These are phyloP conservation scores for Penicilliopsis zonata DNA, from an alignment of 495 filamentous ascomycete genomes.

Conservation along the genomic window DNA sequence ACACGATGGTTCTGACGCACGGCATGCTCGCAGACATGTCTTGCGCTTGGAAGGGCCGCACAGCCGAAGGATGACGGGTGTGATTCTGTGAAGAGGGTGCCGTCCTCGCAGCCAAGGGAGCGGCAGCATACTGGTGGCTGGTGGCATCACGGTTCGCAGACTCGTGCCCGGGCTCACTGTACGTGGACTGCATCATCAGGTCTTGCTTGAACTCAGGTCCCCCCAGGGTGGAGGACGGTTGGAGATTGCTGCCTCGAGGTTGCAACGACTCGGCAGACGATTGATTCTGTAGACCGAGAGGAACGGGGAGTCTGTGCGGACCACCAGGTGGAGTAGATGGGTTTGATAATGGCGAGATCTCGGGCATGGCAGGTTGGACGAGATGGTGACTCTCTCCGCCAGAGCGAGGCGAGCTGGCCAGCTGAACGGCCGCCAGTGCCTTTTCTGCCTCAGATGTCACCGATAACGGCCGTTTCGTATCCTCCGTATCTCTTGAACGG, in stretches of 20 bases:
- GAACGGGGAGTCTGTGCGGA: constrained; percentile 6
- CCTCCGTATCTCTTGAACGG: constrained; percentile 6
- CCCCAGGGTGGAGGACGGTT: constrained; percentile 20
- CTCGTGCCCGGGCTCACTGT: constrained; percentile 24
- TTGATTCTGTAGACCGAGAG: constrained; percentile 14
- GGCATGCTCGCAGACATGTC: constrained; percentile 21
- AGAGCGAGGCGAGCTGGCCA: constrained; percentile 18
- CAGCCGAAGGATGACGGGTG: constrained; percentile 15
- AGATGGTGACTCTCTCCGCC: constrained; percentile 5
- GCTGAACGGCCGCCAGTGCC: constrained; percentile 27
- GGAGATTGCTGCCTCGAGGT: constrained; percentile 13
- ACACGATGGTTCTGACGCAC: constrained; percentile 12
- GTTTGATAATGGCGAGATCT: constrained; percentile 9
- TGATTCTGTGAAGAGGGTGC: constrained; percentile 12
- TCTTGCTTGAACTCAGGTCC: constrained; percentile 22
- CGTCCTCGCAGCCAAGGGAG: constrained; percentile 12
- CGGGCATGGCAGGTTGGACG: constrained; percentile 15
- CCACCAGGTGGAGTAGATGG: constrained; percentile 2
- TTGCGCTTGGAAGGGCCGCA: constrained; percentile 6
- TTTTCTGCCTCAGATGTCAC: constrained; percentile 24
- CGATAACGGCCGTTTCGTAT: constrained; percentile 8
- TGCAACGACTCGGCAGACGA: constrained; percentile 25
- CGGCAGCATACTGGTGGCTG: constrained; percentile 7
- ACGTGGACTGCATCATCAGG: constrained; percentile 18
- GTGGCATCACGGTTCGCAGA: too few species aligned